Evolutionary conservation across 768 basidiomycete genomes (phyloP).

Genomic region (Hygrocybe coccinea): DNA sequence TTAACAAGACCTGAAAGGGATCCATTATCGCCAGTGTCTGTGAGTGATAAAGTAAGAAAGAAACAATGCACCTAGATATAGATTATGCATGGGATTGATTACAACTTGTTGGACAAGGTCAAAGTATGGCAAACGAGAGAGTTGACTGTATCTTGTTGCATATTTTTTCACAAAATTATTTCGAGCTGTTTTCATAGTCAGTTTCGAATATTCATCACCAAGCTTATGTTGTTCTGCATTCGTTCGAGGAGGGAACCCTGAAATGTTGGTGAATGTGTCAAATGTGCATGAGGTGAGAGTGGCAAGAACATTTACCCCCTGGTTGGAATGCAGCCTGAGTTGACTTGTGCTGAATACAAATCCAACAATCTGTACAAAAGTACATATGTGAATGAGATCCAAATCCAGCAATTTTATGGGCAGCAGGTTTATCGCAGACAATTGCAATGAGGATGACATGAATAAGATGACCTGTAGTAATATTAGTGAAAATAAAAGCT

Average conservation of each 20-base stretch:
- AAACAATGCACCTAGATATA: constrained; percentile 22
- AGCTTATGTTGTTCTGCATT: neutral
- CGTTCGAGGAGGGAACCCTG: neutral
- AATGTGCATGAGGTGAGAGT: neutral
- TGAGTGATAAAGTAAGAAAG: neutral
- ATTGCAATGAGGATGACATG: constrained; percentile 30
- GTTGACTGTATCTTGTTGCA: constrained; percentile 10
- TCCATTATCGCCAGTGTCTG: neutral
- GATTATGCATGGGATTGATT: constrained; percentile 32
- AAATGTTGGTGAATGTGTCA: neutral
- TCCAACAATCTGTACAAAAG: constrained; percentile 35
- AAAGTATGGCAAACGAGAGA: constrained; percentile 28
- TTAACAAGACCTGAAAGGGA: neutral
- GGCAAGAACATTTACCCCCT: neutral
- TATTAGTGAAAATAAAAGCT: too few relatives aligned
- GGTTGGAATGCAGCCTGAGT: neutral
- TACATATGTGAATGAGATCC: constrained; percentile 28
- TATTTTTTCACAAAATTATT: neutral
- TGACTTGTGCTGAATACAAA: constrained; percentile 2
- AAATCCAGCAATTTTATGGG: constrained; percentile 31
- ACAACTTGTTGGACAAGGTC: constrained; percentile 23
- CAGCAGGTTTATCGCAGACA: constrained; percentile 37
- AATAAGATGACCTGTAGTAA: constrained; percentile 11
- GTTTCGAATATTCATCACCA: neutral
- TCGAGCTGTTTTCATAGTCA: neutral